phyloP scores from a whole-genome alignment of 108 stramenopile genomes.

The Nitzschia palea region DNA sequence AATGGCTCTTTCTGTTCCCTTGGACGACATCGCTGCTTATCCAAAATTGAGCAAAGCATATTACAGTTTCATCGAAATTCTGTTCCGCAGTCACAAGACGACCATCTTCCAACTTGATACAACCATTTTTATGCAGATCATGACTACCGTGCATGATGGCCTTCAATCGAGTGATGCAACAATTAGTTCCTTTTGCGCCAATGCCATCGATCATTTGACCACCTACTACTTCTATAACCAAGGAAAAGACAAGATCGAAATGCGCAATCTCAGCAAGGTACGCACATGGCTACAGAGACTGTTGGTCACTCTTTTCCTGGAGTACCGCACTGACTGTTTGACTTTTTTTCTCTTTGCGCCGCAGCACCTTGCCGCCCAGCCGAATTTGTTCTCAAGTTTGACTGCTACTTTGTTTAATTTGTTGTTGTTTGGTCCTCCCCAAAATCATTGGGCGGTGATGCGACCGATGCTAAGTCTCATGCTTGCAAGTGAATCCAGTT shows the following conservation, averaged over 20 bases:
- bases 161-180: constrained; percentile 91
- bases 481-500: constrained; percentile 92
- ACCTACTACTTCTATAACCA: constrained; percentile 93
- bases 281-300: constrained; percentile 20
- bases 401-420: constrained; percentile 95
- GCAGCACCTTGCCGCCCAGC: constrained; percentile 84
- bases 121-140: constrained; percentile 89
- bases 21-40: constrained; percentile 91
- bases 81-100: constrained; percentile 92
- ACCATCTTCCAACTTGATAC: constrained; percentile 83
- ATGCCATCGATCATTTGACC: constrained; percentile 92
- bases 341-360: not conserved
- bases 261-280: constrained; percentile 81
- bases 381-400: constrained; percentile 87
- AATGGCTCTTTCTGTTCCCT: constrained; percentile 86
- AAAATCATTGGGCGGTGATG: constrained; percentile 98
- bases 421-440: constrained; percentile 91
- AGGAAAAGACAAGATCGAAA: constrained; percentile 87
- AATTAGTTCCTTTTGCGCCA: constrained; percentile 87
- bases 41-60: constrained; percentile 95
- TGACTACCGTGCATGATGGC: constrained; percentile 94
- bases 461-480: constrained; percentile 97
- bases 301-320: too few relatives aligned
- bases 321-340: too few relatives aligned
- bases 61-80: constrained; percentile 92